A percentile compares a stretch with the other conserved stretches of the same genome.
Conservation (phyloP, 495 filamentous ascomycete species). For the Hypoxylon fuscum region DNA sequence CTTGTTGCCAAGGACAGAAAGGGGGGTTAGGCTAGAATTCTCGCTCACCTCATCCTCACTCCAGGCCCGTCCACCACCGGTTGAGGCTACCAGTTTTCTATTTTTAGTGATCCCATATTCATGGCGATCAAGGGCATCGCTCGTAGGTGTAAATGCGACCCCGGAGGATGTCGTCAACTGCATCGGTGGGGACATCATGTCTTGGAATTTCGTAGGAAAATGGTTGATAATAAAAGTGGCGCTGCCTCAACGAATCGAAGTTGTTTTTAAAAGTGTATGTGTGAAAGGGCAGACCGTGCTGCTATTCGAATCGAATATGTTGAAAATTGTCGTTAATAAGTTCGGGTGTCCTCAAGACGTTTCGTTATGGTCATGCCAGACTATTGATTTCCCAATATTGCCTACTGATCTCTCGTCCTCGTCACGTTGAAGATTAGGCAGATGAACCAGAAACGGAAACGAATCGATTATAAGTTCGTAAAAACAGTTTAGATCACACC, state of each 20-base stretch:
- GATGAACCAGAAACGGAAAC: conserved; percentile 40
- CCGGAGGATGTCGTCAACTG: conserved; percentile 55
- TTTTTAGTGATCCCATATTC: conserved; percentile 65
- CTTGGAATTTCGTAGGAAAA: conserved; percentile 11
- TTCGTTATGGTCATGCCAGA: conserved; percentile 18
- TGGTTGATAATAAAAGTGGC: conserved; percentile 19
- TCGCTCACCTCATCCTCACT: conserved; percentile 77
- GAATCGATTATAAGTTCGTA: conserved; percentile 41
- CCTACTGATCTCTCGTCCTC: conserved; percentile 18
- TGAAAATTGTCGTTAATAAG: conserved; percentile 29
- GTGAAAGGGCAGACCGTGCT: conserved; percentile 41
- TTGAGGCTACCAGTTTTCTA: conserved; percentile 68
- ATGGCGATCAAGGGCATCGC: conserved; percentile 60
- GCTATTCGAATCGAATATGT: conserved; percentile 43
- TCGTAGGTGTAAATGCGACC: conserved; percentile 53
- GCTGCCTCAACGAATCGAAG: conserved; percentile 37
- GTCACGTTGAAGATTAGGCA: conserved; percentile 20
- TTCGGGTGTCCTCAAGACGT: conserved; percentile 12
- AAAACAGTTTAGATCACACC: conserved; percentile 56
- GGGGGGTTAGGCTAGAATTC: conserved; percentile 5
- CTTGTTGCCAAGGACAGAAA: not conserved
- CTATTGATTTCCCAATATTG: conserved; percentile 22
- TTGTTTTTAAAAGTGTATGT: conserved; percentile 18
- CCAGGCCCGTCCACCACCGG: conserved; percentile 78
- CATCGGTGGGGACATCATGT: conserved; percentile 57